Evolutionary conservation across 2,329 filamentous ascomycete species (phyloP), one percentile per base, ranked within the genome.

Genomic region (Epicoccum sorghinum): DNA sequence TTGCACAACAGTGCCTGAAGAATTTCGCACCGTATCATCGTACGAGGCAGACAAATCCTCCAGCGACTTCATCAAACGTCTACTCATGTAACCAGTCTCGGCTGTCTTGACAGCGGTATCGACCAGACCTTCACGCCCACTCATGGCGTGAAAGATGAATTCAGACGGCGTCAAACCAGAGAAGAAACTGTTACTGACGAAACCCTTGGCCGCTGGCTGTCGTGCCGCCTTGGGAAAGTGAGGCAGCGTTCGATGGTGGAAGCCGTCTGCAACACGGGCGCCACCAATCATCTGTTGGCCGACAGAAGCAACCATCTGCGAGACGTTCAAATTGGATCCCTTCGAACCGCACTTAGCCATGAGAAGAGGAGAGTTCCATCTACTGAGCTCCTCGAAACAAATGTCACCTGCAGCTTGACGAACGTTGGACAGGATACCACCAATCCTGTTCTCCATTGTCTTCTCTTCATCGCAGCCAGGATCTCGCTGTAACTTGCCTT

Each of bases 331-430:
- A 66, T 91, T 89, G 4, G 92, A 96, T 72, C 95, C 95, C 76
- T 99, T 99, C 48, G 93, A 98, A 43, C 95, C 95, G 10, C 91
- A 98, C 58, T 91, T 95, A 57, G 95, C 95, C 95, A 99, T 99
- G 78, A 96, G 89, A 60, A 98, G 82, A 5, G 95, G 93, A 0
- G 95, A 88, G 66, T 99, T 99, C 78, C 92, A 92, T 60, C 86
- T 89, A 78, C 91, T 97, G 32, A 99, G 81, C 46, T 93, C 91
- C 27, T 87, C 85, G 68, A 97, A 92, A 83, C 95, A 97, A 69
- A 93, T 89, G 47, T 91, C 85, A 81, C 95, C 95, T 57, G 95
- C 93, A 65, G 91, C 87, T 70, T 93, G 89, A 81, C 95, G 89
- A 56, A 99, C 93, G 67, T 89, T 91, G 71, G 89, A 96, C 52